Conservation (phyloP, 2,329 filamentous ascomycete genomes). For the Dactylellina drechsleri region DNA sequence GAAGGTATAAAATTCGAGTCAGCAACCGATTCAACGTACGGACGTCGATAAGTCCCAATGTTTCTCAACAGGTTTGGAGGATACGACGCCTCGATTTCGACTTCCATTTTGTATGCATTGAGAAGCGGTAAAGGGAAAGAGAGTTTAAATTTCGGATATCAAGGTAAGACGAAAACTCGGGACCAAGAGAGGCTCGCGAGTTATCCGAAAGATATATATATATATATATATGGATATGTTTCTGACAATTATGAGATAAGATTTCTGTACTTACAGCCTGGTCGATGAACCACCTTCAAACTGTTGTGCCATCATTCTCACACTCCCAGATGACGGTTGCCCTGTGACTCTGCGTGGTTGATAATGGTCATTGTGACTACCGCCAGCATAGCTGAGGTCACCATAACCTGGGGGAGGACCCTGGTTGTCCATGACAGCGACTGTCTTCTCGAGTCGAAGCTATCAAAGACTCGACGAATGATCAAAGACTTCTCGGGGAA, state of each 20-base stretch:
- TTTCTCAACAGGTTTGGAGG: constrained; percentile 26
- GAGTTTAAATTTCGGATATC: too few species aligned
- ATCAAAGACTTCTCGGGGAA: too few species aligned
- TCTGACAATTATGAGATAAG: neutral
- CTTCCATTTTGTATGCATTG: constrained; percentile 19
- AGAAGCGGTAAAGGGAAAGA: too few species aligned
- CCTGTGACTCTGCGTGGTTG: constrained; percentile 43
- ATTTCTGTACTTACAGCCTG: constrained; percentile 42
- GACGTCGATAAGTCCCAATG: constrained; percentile 46
- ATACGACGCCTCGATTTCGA: constrained; percentile 37
- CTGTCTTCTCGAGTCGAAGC: neutral
- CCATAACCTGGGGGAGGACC: constrained; percentile 50
- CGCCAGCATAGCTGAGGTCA: constrained; percentile 27
- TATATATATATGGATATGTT: constrained; percentile 21
- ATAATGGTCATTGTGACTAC: constrained; percentile 27
- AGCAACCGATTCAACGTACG: constrained; percentile 54
- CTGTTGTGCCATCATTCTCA: constrained; percentile 50
- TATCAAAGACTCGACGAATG: too few species aligned
- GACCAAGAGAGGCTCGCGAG: too few species aligned
- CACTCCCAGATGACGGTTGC: constrained; percentile 48
- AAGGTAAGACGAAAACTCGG: too few species aligned
- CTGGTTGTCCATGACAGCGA: constrained; percentile 54
- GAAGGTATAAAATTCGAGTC: constrained; percentile 47
- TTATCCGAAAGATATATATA: too few species aligned
- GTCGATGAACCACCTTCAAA: constrained; percentile 33